Evolutionary conservation across 208 protist species (phyloP).

Genomic region (Crithidia sp.): DNA sequence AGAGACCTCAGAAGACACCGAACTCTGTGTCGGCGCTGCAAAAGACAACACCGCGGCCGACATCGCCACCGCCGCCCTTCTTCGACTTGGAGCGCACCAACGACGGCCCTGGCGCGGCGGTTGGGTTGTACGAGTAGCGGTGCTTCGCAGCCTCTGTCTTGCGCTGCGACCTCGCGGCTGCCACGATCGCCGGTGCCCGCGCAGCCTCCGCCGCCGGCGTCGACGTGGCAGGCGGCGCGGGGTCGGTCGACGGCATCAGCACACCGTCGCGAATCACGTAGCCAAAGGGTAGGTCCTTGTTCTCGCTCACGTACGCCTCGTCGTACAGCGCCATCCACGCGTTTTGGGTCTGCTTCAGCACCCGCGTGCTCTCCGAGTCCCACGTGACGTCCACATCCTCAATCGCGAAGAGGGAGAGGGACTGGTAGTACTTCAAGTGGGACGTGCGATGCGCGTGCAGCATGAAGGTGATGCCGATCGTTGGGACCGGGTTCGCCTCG

Average conservation of each 20-base stretch:
- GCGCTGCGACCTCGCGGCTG: neutral
- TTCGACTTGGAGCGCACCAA: slow-evolving; percentile 7
- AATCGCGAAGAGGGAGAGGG: slow-evolving; percentile 73
- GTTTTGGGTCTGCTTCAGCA: slow-evolving; percentile 53
- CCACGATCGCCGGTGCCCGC: neutral
- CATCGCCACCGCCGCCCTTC: neutral
- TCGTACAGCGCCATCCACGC: slow-evolving; percentile 74
- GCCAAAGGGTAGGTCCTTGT: slow-evolving; percentile 23
- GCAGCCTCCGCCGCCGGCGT: neutral
- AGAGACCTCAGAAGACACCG: slow-evolving; percentile 52
- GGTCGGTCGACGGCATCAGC: slow-evolving; percentile 28
- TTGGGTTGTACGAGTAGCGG: slow-evolving; percentile 15
- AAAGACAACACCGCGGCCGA: slow-evolving; percentile 35
- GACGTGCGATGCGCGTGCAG: slow-evolving; percentile 80
- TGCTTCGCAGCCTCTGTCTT: neutral
- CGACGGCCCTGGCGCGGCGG: slow-evolving; percentile 4
- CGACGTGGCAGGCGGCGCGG: neutral
- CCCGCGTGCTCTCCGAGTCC: slow-evolving; percentile 30
- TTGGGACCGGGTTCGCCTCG: slow-evolving; percentile 64
- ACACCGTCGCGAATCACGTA: slow-evolving; percentile 19
- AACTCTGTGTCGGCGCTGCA: slow-evolving; percentile 58
- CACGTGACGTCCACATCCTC: slow-evolving; percentile 77
- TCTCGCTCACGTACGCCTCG: slow-evolving; percentile 68
- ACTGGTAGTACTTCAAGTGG: slow-evolving; percentile 84
- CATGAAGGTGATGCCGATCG: slow-evolving; percentile 74